phyloP scores from a whole-genome alignment of 2,329 filamentous ascomycete genomes.

The Penicillium sp. region DNA sequence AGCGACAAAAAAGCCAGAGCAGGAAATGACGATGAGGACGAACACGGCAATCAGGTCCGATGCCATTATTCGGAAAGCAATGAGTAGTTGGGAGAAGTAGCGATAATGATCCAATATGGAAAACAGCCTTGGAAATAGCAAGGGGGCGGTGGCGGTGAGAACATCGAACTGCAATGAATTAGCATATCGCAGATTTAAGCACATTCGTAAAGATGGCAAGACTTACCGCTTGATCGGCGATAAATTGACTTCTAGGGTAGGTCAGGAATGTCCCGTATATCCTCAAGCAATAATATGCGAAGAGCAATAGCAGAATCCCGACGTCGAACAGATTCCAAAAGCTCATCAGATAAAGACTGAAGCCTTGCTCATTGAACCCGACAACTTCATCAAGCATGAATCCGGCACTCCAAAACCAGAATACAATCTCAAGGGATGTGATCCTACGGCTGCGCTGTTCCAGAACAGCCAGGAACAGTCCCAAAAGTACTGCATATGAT shows the following conservation, averaged over 20 bases:
- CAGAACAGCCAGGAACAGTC: slow-evolving; percentile 80
- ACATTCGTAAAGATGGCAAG: not conserved
- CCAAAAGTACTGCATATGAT: slow-evolving; percentile 80
- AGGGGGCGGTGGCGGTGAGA: slow-evolving; percentile 84
- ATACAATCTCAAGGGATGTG: slow-evolving; percentile 78
- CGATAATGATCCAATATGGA: slow-evolving; percentile 91
- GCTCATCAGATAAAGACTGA: slow-evolving; percentile 94
- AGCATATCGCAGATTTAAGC: not conserved
- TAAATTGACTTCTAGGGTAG: slow-evolving; percentile 63
- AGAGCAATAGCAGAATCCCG: slow-evolving; percentile 79
- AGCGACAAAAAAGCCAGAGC: slow-evolving; percentile 93
- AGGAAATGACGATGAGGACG: slow-evolving; percentile 78
- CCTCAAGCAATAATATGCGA: slow-evolving; percentile 86
- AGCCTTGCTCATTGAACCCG: slow-evolving; percentile 94
- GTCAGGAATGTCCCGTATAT: slow-evolving; percentile 83
- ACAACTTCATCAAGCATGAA: slow-evolving; percentile 97
- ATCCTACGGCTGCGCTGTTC: slow-evolving; percentile 73
- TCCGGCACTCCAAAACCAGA: slow-evolving; percentile 97
- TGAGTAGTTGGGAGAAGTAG: slow-evolving; percentile 92
- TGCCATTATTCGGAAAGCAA: slow-evolving; percentile 92
- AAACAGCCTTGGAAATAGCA: slow-evolving; percentile 87
- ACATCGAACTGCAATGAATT: slow-evolving; percentile 65
- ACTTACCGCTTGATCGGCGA: slow-evolving; percentile 68
- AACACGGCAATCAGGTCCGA: slow-evolving; percentile 83
- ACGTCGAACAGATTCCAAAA: slow-evolving; percentile 97